These are phyloP conservation scores for Chytridium lagenaria DNA, from an alignment of 371 early-diverging fungal species.

Conservation along the genomic window DNA sequence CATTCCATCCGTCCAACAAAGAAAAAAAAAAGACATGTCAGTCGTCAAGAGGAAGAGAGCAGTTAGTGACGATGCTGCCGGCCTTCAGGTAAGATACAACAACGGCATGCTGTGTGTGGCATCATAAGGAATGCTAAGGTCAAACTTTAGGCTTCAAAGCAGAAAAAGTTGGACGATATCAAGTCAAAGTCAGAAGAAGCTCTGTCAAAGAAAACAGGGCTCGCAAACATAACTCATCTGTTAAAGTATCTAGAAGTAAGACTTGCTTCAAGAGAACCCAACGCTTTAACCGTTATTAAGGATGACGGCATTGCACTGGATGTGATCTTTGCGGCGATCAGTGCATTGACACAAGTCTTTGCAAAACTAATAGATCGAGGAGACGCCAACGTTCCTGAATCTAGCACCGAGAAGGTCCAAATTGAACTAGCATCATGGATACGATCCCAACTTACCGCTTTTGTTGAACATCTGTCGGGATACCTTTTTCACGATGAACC, in stretches of 20 bases:
- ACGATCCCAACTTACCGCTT: conserved; percentile 71
- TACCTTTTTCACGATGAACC: conserved; percentile 69
- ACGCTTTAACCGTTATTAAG: not conserved
- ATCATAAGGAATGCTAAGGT: too few species aligned
- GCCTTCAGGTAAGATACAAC: too few species aligned
- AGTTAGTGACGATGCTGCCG: too few species aligned
- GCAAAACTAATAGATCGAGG: conserved; percentile 68
- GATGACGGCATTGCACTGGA: conserved; percentile 50
- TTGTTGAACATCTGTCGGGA: conserved; percentile 54
- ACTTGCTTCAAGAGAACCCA: conserved; percentile 12
- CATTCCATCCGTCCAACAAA: not conserved
- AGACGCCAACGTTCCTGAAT: conserved; percentile 53
- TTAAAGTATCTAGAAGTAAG: not conserved
- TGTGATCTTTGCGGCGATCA: conserved; percentile 69
- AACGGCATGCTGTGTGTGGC: too few species aligned
- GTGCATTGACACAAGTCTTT: conserved; percentile 75
- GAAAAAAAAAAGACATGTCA: not conserved
- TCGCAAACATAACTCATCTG: not conserved
- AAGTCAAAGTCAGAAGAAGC: not conserved
- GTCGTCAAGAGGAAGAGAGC: conserved; percentile 2
- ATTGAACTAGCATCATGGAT: conserved; percentile 76
- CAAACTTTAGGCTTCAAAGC: not conserved
- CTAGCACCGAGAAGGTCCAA: conserved; percentile 37
- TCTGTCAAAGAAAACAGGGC: not conserved
- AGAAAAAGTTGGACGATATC: not conserved